These are phyloP conservation scores for Calonectria naviculata DNA, from an alignment of 2,329 filamentous ascomycete genomes.

Conservation along the genomic window DNA sequence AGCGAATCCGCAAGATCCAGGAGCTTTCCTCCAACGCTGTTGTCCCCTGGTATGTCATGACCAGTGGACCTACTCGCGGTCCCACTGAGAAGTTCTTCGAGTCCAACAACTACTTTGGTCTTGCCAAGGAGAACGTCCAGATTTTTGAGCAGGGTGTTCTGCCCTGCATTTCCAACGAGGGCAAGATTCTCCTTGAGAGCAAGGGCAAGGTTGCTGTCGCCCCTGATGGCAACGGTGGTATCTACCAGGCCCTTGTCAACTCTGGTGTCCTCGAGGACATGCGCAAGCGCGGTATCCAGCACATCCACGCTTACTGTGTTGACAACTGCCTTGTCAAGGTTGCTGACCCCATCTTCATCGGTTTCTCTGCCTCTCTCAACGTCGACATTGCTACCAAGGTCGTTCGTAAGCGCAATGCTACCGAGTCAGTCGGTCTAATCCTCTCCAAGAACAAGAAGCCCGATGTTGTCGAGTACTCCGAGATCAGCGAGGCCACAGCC, in stretches of 20 bases:
- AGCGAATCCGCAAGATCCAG: slow-evolving; percentile 91
- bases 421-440: slow-evolving; percentile 95
- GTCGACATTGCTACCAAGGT: slow-evolving; percentile 99
- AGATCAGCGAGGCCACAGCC: slow-evolving; percentile 90
- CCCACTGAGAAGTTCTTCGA: slow-evolving; percentile 96
- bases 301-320: slow-evolving; percentile 97
- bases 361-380: slow-evolving; percentile 87
- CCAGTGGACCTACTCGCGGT: slow-evolving; percentile 89
- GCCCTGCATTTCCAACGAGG: slow-evolving; percentile 96
- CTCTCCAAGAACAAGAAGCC: slow-evolving; percentile 95
- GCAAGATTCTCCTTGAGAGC: slow-evolving; percentile 93
- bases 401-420: slow-evolving; percentile 97
- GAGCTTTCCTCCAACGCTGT: slow-evolving; percentile 77
- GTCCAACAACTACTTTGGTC: slow-evolving; percentile 90
- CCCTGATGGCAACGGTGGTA: slow-evolving; percentile 95
- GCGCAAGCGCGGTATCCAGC: slow-evolving; percentile 87
- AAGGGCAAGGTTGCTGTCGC: slow-evolving; percentile 94
- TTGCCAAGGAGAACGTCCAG: slow-evolving; percentile 85
- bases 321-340: slow-evolving; percentile 99
- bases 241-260: slow-evolving; percentile 90
- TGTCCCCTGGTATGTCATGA: slow-evolving; percentile 99
- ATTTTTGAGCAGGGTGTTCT: slow-evolving; percentile 98
- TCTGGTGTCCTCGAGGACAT: slow-evolving; percentile 88
- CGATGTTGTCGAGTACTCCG: slow-evolving; percentile 98
- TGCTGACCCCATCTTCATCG: slow-evolving; percentile 95